Evolutionary conservation across 2,329 filamentous ascomycete species (phyloP).

Genomic region (Cephalotrichum gorgonifer): DNA sequence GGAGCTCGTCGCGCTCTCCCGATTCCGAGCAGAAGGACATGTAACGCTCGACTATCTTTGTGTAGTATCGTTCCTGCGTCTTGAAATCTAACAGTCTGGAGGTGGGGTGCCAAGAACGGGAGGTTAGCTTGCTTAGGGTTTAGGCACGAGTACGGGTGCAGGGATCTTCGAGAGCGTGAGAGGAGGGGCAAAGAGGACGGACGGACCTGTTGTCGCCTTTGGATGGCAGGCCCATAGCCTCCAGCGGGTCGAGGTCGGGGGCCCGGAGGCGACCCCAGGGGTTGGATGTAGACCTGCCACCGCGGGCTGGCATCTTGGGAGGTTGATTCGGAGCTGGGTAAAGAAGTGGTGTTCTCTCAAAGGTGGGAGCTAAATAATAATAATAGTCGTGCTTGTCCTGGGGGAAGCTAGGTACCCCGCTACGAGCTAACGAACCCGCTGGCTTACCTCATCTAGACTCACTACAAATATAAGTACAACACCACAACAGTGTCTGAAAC

Average conservation of each 20-base stretch:
- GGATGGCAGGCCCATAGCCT: conserved; percentile 74
- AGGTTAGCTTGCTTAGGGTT: no score
- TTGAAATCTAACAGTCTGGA: conserved; percentile 61
- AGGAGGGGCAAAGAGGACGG: not conserved
- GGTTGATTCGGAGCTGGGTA: not conserved
- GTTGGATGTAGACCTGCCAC: conserved; percentile 29
- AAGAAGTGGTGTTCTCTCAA: not conserved
- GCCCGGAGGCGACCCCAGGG: conserved; percentile 66
- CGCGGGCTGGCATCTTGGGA: conserved; percentile 6
- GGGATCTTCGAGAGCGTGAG: not conserved
- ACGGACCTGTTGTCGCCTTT: conserved; percentile 78
- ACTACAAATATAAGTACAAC: no score
- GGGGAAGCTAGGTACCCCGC: no score
- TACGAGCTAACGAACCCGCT: no score
- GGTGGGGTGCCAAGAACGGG: conserved; percentile 1
- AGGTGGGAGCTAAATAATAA: no score
- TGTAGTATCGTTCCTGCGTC: conserved; percentile 76
- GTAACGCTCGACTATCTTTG: conserved; percentile 78
- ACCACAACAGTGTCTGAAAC: no score
- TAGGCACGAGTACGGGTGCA: not conserved
- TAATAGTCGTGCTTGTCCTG: no score
- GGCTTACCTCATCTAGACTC: no score
- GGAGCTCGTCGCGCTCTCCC: conserved; percentile 60
- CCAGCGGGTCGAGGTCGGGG: conserved; percentile 64
- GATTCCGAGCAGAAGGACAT: conserved; percentile 77